phyloP scores from a whole-genome alignment of 2,329 filamentous ascomycete species.

The Arthrobotrys conoides region DNA sequence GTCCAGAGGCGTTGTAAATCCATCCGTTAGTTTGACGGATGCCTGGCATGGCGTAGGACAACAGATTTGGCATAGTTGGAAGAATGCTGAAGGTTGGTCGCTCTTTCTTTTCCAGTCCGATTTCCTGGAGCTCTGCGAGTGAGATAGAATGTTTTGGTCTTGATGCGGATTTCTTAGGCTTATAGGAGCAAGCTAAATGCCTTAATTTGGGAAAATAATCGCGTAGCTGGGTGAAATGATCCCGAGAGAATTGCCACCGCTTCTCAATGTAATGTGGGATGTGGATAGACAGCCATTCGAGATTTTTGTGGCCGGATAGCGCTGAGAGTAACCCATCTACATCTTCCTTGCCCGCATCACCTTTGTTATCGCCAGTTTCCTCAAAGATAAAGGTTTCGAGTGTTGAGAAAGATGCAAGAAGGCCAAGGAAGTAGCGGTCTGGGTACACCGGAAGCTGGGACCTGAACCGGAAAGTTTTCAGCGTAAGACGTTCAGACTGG shows the following conservation, averaged over 20 bases:
- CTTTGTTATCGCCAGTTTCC: slow-evolving; percentile 15
- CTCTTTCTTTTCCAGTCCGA: not conserved
- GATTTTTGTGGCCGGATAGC: slow-evolving; percentile 11
- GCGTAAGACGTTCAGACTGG: not conserved
- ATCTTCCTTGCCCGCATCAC: not conserved
- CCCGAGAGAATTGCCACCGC: slow-evolving; percentile 22
- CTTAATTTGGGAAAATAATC: slow-evolving; percentile 20
- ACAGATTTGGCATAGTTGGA: slow-evolving; percentile 24
- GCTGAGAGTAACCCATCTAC: slow-evolving; percentile 24
- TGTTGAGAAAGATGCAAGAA: slow-evolving; percentile 43
- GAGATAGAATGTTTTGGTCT: not conserved
- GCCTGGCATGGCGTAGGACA: slow-evolving; percentile 16
- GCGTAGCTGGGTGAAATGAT: slow-evolving; percentile 5
- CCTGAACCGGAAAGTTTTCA: slow-evolving; percentile 43
- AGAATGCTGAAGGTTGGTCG: slow-evolving; percentile 7
- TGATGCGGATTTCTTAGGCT: not conserved
- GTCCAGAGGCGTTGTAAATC: not conserved
- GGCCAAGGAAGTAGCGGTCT: slow-evolving; percentile 11
- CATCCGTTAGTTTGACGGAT: not conserved
- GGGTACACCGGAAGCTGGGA: slow-evolving; percentile 31
- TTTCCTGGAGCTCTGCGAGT: not conserved
- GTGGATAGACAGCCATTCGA: slow-evolving; percentile 31
- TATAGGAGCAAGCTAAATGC: slow-evolving; percentile 27
- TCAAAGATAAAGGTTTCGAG: slow-evolving; percentile 50
- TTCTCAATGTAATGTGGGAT: not conserved